Conservation (phyloP, 768 basidiomycete species). For the Pisolithus orientalis region DNA sequence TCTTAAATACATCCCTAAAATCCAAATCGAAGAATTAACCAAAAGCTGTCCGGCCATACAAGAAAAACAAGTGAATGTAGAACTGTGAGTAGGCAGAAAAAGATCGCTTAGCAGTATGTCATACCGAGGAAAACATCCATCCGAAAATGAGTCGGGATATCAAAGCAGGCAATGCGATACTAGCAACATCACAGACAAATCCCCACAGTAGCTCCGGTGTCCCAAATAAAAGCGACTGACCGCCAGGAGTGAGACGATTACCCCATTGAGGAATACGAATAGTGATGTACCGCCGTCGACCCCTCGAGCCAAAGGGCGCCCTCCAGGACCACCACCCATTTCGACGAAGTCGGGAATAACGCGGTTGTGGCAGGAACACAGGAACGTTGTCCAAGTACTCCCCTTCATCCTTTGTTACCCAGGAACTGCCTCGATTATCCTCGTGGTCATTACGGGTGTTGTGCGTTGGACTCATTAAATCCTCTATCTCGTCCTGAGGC, state of each 20-base stretch:
- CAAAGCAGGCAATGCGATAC: slow-evolving; percentile 23
- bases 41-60: no score
- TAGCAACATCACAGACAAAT: slow-evolving; percentile 33
- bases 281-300: slow-evolving; percentile 49
- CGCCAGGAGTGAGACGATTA: slow-evolving; percentile 6
- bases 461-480: slow-evolving; percentile 42
- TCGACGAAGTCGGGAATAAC: slow-evolving; percentile 19
- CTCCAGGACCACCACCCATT: slow-evolving; percentile 34
- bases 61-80: neutral
- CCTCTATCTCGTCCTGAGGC: slow-evolving; percentile 41
- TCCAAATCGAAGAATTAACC: no score
- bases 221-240: slow-evolving; percentile 8
- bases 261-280: slow-evolving; percentile 36
- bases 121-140: slow-evolving; percentile 25
- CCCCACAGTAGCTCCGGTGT: slow-evolving; percentile 28
- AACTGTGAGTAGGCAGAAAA: neutral
- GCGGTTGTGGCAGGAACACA: slow-evolving; percentile 30
- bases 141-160: slow-evolving; percentile 18
- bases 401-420: slow-evolving; percentile 21
- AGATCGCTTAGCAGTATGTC: neutral
- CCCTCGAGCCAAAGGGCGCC: slow-evolving; percentile 50
- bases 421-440: slow-evolving; percentile 25
- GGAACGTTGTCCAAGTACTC: neutral
- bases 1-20: no score
- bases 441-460: slow-evolving; percentile 38